Evolutionary conservation across 164 flowering plant genomes (phyloP), one percentile per base, ranked within the genome.

Genomic region (Chimonanthus praecox): DNA sequence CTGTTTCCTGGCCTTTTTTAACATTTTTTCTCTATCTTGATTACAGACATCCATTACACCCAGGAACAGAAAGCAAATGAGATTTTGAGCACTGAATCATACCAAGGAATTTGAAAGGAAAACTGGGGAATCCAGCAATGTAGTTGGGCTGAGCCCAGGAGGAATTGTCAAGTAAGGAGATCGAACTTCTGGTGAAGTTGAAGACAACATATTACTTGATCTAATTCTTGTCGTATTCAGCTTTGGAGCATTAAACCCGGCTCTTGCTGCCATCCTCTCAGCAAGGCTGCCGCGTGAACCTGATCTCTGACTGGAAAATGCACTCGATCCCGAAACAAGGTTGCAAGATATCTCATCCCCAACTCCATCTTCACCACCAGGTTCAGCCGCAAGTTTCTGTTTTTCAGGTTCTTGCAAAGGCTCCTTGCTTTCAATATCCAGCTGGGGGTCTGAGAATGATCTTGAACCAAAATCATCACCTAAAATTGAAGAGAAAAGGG

Each of bases 101-200:
- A 91, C 97, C 94, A 85, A 79, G 18, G 94, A 83, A 85, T 89
- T 91, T 10, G 92, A 86, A 72, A 91, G 89, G 78, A 91, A 90
- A 79, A 90, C 94, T 1, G 97, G 98, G 68, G 98, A 93, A 48
- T 93, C 98, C 33, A 93, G 85, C 80, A 93, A 81, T 9, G 88
- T 80, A 3, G 97, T 89, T 2, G 98, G 98, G 73, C 94, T 91
- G 67, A 91, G 89, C 72, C 94, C 97, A 33, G 94, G 88, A 16
- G 98, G 86, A 74, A 93, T 86, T 43, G 92, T 90, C 76, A 91
- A 68, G 78, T 82, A 88, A 76, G 94, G 88, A 79, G 94, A 88
- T 60, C 71, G 83, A 58, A 77, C 74, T 72, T 84, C 90, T 9
- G 83, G 78, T 51, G 73, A 78, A 11, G 78, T 67, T 3, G 87